Evolutionary conservation across 495 filamentous ascomycete genomes (phyloP).

Genomic region (Aspergillus haitiensis): DNA sequence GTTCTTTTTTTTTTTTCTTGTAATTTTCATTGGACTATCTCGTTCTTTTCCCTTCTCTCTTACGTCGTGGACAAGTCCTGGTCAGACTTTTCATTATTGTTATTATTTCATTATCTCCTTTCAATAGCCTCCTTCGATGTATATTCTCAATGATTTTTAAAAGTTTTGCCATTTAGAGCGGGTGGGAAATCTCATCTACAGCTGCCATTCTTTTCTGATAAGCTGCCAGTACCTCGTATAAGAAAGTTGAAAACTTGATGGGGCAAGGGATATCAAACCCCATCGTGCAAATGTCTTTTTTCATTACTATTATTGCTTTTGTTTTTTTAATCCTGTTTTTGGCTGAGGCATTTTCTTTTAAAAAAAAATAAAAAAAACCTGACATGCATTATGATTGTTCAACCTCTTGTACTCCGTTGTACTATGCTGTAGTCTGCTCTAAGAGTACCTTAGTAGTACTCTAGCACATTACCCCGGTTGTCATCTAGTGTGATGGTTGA

Average conservation of each 20-base stretch:
- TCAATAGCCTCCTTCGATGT: neutral
- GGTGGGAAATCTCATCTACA: neutral
- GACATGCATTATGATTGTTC: conserved; percentile 20
- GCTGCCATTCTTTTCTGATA: neutral
- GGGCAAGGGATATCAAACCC: neutral
- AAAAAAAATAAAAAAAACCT: neutral
- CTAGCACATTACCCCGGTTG: conserved; percentile 5
- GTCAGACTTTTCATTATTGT: neutral
- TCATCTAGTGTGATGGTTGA: neutral
- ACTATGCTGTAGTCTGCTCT: neutral
- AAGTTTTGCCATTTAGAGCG: neutral
- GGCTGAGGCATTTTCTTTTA: conserved; percentile 22
- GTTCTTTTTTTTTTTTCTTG: conserved; percentile 1
- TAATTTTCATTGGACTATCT: conserved; percentile 3
- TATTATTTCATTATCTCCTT: neutral
- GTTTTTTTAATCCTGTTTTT: conserved; percentile 8
- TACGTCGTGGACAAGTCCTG: neutral
- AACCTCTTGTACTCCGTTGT: conserved; percentile 8
- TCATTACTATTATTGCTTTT: conserved; percentile 3
- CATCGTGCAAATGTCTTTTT: neutral
- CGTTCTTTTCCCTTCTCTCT: neutral
- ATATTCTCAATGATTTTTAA: too few species aligned
- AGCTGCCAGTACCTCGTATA: neutral
- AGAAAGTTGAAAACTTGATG: neutral
- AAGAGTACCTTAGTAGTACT: conserved; percentile 9